phyloP scores from a whole-genome alignment of 2,329 filamentous ascomycete genomes.

The Trichoderma semiorbis region DNA sequence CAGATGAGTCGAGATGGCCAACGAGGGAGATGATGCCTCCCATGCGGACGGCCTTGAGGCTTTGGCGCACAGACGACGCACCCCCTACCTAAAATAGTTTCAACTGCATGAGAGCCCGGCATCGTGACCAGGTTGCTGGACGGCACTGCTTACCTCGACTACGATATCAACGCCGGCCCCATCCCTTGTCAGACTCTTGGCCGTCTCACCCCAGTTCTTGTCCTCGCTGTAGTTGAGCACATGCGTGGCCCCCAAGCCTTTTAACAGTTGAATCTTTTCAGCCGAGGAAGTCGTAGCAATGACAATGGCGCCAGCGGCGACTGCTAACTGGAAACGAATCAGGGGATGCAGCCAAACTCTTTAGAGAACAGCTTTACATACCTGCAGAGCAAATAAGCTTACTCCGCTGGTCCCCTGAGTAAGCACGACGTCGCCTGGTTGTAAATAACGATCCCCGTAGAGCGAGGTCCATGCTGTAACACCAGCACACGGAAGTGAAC shows the following conservation, averaged over 20 bases:
- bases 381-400: not conserved
- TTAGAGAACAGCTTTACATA: not conserved
- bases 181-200: not conserved
- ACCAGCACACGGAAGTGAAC: not conserved
- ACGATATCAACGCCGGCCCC: not conserved
- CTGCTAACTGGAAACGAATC: not conserved
- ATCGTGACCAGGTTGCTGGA: not conserved
- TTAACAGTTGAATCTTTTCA: not conserved
- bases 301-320: not conserved
- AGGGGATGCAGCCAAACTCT: not conserved
- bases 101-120: not conserved
- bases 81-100: not conserved
- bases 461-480: not conserved
- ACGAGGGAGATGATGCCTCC: not conserved
- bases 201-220: not conserved
- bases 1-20: not conserved
- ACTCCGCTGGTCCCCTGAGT: conserved; percentile 1
- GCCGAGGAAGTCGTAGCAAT: not conserved
- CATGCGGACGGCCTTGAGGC: not conserved
- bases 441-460: not conserved
- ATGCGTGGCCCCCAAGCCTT: not conserved
- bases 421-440: not conserved
- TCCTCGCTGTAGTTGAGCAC: not conserved
- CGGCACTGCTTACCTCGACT: not conserved
- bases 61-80: not conserved